Conservation (phyloP, 306 rosid species). For the Citrullus mucosospermus region DNA sequence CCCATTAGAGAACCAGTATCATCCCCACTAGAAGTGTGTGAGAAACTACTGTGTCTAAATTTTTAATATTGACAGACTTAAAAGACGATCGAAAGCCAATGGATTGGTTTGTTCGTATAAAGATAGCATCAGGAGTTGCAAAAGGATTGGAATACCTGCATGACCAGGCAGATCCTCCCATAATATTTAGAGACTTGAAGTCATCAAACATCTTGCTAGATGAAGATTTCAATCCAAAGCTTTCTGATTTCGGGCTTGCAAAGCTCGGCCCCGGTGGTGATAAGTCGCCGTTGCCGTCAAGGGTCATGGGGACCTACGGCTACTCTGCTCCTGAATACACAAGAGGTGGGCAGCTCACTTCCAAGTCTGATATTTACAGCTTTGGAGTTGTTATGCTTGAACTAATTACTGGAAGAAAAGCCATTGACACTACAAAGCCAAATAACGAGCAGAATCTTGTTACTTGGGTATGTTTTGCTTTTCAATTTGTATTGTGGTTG, state of each 20-base stretch:
- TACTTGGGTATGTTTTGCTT: constrained; percentile 46
- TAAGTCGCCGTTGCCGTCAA: constrained; percentile 37
- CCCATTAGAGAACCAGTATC: neutral
- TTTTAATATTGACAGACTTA: constrained; percentile 19
- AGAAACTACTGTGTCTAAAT: neutral
- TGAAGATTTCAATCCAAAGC: constrained; percentile 43
- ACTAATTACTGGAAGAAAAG: constrained; percentile 76
- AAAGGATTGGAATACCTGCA: constrained; percentile 82
- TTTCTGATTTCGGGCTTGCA: constrained; percentile 68
- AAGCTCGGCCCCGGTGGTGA: constrained; percentile 47
- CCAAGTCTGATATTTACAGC: constrained; percentile 76
- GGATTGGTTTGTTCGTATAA: constrained; percentile 66
- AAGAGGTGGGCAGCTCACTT: constrained; percentile 49
- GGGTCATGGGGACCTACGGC: constrained; percentile 77
- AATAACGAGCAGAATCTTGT: constrained; percentile 74
- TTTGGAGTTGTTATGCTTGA: constrained; percentile 78
- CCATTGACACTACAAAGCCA: constrained; percentile 57
- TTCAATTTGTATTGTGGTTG: neutral
- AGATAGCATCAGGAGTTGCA: constrained; percentile 54
- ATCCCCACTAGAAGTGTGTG: neutral
- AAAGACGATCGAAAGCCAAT: constrained; percentile 25
- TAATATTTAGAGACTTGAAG: constrained; percentile 61
- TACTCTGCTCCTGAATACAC: constrained; percentile 81
- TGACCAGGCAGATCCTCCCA: constrained; percentile 59
- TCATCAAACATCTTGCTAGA: constrained; percentile 65